Evolutionary conservation across 202 grass and related monocot species (phyloP).

Genomic region (Panicum hallii): DNA sequence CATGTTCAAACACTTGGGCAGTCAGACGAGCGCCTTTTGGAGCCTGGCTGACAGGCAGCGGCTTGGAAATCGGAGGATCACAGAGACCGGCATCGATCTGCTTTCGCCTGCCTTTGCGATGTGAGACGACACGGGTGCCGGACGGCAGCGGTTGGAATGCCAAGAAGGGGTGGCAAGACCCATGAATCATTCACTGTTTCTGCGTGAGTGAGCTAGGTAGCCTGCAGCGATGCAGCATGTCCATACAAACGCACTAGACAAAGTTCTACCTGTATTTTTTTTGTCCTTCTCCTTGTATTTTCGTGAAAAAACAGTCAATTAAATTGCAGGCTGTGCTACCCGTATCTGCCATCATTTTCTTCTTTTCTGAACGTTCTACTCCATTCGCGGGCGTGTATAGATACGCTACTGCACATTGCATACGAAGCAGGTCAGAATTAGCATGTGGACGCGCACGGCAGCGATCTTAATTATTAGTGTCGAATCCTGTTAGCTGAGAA

Average conservation of each 20-base stretch:
- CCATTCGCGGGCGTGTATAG: neutral
- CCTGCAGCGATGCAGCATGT: neutral
- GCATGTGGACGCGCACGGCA: neutral
- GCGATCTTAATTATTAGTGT: neutral
- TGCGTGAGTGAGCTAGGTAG: neutral
- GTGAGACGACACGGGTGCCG: constrained; percentile 9
- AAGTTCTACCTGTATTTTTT: neutral
- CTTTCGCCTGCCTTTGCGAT: neutral
- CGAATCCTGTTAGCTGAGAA: neutral
- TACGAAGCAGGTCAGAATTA: constrained; percentile 14
- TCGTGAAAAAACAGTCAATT: neutral
- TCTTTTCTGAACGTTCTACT: neutral
- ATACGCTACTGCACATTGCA: neutral
- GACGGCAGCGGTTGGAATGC: neutral
- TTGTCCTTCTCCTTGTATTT: neutral
- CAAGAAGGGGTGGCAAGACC: neutral
- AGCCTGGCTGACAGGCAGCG: constrained; percentile 25
- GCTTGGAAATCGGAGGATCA: constrained; percentile 3
- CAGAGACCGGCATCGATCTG: neutral
- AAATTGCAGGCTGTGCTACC: neutral
- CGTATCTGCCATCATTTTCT: neutral
- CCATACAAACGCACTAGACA: constrained; percentile 38
- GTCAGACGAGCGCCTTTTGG: constrained; percentile 18
- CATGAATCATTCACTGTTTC: constrained; percentile 24
- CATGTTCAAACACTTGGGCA: constrained; percentile 26